phyloP scores from a whole-genome alignment of 2,329 filamentous ascomycete genomes.

The Claviceps sp. region DNA sequence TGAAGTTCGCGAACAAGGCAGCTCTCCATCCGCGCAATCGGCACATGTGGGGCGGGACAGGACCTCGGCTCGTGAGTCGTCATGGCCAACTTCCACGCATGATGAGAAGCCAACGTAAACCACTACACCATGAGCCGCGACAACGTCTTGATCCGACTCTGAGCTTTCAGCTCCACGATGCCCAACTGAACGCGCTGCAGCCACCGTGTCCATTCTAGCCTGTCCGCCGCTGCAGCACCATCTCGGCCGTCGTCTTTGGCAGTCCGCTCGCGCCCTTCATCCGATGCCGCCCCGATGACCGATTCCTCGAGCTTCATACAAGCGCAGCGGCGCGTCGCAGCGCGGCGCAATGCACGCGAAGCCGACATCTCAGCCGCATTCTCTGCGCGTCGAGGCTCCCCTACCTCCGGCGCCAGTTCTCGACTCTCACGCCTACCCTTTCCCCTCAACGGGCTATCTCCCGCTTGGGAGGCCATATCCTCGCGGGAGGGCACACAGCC shows the following conservation, averaged over 20 bases:
- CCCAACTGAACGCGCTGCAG: background rate
- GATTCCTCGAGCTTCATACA: constrained; percentile 59
- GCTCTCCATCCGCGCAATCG: too few species aligned
- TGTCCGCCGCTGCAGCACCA: background rate
- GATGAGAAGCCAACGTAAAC: background rate
- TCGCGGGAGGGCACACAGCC: constrained; percentile 69
- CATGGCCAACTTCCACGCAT: too few species aligned
- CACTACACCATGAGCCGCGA: background rate
- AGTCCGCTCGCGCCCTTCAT: background rate
- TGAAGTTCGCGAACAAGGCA: too few species aligned
- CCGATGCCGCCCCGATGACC: constrained; percentile 29
- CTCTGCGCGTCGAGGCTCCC: constrained; percentile 34
- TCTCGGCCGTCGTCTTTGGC: background rate
- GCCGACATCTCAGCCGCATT: constrained; percentile 46
- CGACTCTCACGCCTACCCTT: constrained; percentile 45
- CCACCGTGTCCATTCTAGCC: background rate
- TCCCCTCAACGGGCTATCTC: constrained; percentile 47
- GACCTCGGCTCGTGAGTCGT: too few species aligned
- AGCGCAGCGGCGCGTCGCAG: constrained; percentile 75
- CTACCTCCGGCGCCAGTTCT: constrained; percentile 39
- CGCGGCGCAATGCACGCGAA: constrained; percentile 66
- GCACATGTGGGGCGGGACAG: too few species aligned
- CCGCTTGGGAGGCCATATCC: constrained; percentile 56
- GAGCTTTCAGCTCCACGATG: background rate
- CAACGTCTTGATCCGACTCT: background rate